Evolutionary conservation across 768 basidiomycete species (phyloP), one percentile per base, ranked within the genome.

Genomic region (Paxillus rubicundulus): DNA sequence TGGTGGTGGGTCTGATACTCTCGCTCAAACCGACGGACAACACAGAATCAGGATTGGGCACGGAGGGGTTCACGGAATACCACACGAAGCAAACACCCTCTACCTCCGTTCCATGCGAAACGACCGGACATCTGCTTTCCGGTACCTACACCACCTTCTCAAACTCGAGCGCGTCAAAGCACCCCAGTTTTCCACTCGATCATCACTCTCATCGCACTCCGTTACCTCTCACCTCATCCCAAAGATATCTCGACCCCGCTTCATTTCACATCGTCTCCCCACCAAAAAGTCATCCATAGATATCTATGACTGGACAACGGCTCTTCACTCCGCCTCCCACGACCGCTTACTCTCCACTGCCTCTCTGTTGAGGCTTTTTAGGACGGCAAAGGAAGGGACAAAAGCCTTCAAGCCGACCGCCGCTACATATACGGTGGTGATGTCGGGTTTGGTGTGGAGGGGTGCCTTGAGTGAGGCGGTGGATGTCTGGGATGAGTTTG

Each of bases 381-480:
- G 70, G 17, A 64, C 67, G n/a, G 60, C 69, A 5, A 62, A 60
- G 2, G 54, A 60, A 14, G 56, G 54, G 33, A 62, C 64, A n/a
- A 57, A 39, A 43, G 49, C 61, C 17, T 67, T 78, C 20, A 68
- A 65, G 24, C 75, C 78, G 0, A 79, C 73, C 3, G 67, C 74
- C 12, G 76, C 70, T 0, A 76, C 82, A 0, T 78, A 83, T 58
- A 83, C 81, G 17, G 67, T 81, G 27, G 66, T 83, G 52, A 73
- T 87, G 37, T 76, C 76, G 28, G 84, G 79, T 1, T 67, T 87
- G 8, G 57, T 84, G 12, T 66, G 69, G 10, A 78, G 79, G 43
- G 57, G 68, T 24, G 72, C 74, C 13, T 67, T 65, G 49, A 45
- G 61, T 7, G 62, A 70, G 2, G 84, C 85, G 0, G 60, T 73